Evolutionary conservation across 2,329 filamentous ascomycete genomes (phyloP).

Genomic region (Diplocarpon rosae): DNA sequence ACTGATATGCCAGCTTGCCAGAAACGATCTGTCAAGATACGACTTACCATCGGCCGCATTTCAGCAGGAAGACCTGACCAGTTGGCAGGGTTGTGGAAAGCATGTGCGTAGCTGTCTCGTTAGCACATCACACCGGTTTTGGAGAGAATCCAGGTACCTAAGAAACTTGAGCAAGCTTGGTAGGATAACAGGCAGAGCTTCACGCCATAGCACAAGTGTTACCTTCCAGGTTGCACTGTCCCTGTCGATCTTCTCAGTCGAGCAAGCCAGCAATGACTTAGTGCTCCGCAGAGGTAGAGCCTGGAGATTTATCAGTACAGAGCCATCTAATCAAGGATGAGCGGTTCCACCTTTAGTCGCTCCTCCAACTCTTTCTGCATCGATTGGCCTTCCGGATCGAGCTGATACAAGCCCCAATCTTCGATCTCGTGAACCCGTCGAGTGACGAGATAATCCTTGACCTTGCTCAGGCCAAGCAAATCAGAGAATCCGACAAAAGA

Average conservation of each 20-base stretch:
- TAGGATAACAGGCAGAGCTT: slow-evolving; percentile 71
- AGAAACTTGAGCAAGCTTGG: slow-evolving; percentile 77
- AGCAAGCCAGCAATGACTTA: slow-evolving; percentile 85
- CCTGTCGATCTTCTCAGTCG: slow-evolving; percentile 78
- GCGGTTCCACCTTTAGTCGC: slow-evolving; percentile 44
- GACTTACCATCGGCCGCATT: slow-evolving; percentile 64
- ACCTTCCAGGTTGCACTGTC: slow-evolving; percentile 61
- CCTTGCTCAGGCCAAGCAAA: slow-evolving; percentile 66
- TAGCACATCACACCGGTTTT: slow-evolving; percentile 8
- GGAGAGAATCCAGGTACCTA: slow-evolving; percentile 32
- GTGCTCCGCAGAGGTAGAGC: slow-evolving; percentile 74
- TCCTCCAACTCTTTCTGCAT: slow-evolving; percentile 71
- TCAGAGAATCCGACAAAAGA: slow-evolving; percentile 71
- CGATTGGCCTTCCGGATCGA: slow-evolving; percentile 69
- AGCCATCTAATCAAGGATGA: not conserved
- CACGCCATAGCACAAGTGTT: slow-evolving; percentile 74
- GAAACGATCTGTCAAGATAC: slow-evolving; percentile 86
- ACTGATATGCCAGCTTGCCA: slow-evolving; percentile 97
- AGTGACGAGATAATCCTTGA: slow-evolving; percentile 66
- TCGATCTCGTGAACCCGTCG: slow-evolving; percentile 62
- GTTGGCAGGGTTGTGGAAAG: slow-evolving; percentile 76
- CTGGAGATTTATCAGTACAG: slow-evolving; percentile 7
- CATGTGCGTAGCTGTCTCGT: slow-evolving; percentile 63
- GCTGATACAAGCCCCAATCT: slow-evolving; percentile 70
- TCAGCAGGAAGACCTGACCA: slow-evolving; percentile 70